These are phyloP conservation scores for Nadsonia commutata DNA, from an alignment of 1,139 yeast species.

Conservation along the genomic window DNA sequence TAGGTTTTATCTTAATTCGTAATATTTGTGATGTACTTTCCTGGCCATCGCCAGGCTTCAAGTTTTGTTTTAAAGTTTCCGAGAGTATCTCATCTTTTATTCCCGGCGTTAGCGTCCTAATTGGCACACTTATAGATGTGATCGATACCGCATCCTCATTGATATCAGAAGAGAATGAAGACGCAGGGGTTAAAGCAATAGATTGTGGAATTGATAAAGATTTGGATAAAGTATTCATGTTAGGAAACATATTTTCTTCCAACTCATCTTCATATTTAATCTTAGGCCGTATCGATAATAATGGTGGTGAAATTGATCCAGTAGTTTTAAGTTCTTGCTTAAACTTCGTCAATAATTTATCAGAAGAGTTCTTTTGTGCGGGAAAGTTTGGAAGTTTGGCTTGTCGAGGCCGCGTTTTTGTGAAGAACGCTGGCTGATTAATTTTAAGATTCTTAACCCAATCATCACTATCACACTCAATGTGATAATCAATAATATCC, in stretches of 20 bases:
- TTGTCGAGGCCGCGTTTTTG: neutral
- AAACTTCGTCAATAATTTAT: neutral
- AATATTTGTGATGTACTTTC: no score
- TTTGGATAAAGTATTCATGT: neutral
- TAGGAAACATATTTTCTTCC: neutral
- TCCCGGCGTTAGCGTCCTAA: no score
- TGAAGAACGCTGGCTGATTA: neutral
- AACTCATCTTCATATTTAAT: neutral
- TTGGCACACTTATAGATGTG: no score
- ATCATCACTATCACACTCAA: slow-evolving; percentile 66
- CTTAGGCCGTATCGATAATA: neutral
- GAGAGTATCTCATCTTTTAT: no score
- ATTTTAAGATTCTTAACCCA: slow-evolving; percentile 45
- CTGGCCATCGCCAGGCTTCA: no score
- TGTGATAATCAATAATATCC: slow-evolving; percentile 51
- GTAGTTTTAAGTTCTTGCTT: neutral
- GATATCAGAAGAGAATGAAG: neutral
- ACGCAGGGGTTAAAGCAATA: neutral
- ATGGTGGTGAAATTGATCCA: no score
- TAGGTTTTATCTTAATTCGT: no score
- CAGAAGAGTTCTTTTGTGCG: neutral
- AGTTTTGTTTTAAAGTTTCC: no score
- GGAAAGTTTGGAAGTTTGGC: neutral
- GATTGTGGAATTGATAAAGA: neutral
- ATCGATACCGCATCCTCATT: no score